phyloP scores from a whole-genome alignment of 768 basidiomycete genomes.

The Boletales sp. region DNA sequence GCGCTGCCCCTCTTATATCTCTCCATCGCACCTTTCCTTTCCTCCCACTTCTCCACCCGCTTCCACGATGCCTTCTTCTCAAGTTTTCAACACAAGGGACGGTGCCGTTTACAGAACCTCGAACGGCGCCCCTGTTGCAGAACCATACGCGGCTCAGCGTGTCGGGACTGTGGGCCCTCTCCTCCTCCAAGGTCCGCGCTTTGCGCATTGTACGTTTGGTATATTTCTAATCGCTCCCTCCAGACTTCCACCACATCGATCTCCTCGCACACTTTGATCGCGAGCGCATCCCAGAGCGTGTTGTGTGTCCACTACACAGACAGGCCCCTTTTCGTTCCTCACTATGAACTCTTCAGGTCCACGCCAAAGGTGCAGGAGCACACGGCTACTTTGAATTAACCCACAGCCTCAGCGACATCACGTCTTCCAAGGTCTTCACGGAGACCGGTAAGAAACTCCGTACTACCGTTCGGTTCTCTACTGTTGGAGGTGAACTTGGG shows the following conservation, averaged over 20 bases:
- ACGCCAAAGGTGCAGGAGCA: slow-evolving; percentile 90
- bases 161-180: slow-evolving; percentile 77
- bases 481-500: slow-evolving; percentile 86
- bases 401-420: slow-evolving; percentile 79
- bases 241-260: slow-evolving; percentile 89
- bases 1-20: slow-evolving; percentile 10
- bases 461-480: slow-evolving; percentile 86
- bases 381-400: slow-evolving; percentile 94
- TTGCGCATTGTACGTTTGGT: background rate
- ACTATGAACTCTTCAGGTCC: slow-evolving; percentile 52
- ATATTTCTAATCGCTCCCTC: slow-evolving; percentile 12
- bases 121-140: slow-evolving; percentile 70
- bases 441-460: slow-evolving; percentile 65
- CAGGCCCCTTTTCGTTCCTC: slow-evolving; percentile 10
- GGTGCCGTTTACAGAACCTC: slow-evolving; percentile 79
- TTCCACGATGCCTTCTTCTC: slow-evolving; percentile 60
- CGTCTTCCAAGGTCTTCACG: slow-evolving; percentile 65
- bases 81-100: slow-evolving; percentile 53
- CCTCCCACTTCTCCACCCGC: slow-evolving; percentile 1
- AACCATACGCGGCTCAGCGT: slow-evolving; percentile 79
- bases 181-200: slow-evolving; percentile 70
- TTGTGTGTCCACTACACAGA: slow-evolving; percentile 44
- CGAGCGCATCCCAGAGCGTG: slow-evolving; percentile 95
- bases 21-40: background rate
- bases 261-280: slow-evolving; percentile 89